Evolutionary conservation across 257 asterid species (phyloP).

Genomic region (Solanum boliviense): DNA sequence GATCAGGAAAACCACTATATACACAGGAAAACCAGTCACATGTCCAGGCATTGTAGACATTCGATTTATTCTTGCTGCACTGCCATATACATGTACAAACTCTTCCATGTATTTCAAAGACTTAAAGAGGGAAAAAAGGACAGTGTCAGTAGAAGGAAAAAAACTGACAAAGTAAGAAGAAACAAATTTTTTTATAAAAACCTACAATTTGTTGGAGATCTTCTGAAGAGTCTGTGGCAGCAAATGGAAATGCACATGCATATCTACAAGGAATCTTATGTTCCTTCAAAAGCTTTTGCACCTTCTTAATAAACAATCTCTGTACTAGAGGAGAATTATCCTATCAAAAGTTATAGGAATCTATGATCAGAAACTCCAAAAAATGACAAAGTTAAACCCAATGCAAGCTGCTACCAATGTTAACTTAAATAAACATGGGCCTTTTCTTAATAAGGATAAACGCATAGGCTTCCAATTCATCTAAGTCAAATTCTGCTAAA

Average conservation of each 20-base stretch:
- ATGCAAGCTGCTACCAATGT: background rate
- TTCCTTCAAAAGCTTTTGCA: constrained; percentile 45
- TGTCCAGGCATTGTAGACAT: constrained; percentile 25
- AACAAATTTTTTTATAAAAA: background rate
- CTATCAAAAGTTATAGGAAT: constrained; percentile 25
- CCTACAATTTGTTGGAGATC: constrained; percentile 50
- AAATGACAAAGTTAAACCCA: background rate
- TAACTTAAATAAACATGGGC: background rate
- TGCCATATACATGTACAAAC: constrained; percentile 30
- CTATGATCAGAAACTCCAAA: background rate
- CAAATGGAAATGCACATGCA: constrained; percentile 72
- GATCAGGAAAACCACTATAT: constrained; percentile 59
- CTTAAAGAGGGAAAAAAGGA: constrained; percentile 17
- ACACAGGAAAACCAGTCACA: constrained; percentile 46
- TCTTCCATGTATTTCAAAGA: constrained; percentile 51
- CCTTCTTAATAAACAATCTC: constrained; percentile 48
- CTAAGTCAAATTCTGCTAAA: background rate
- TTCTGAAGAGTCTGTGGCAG: constrained; percentile 35
- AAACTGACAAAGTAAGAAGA: constrained; percentile 4
- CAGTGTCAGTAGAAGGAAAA: constrained; percentile 1
- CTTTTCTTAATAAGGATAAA: background rate
- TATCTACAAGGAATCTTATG: constrained; percentile 63
- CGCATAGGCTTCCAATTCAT: background rate
- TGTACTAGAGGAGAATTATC: constrained; percentile 43
- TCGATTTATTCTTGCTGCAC: constrained; percentile 36